Base-by-base conservation (phyloP, 345 rosid genomes). In the Sonneratia caseolaris region DNA sequence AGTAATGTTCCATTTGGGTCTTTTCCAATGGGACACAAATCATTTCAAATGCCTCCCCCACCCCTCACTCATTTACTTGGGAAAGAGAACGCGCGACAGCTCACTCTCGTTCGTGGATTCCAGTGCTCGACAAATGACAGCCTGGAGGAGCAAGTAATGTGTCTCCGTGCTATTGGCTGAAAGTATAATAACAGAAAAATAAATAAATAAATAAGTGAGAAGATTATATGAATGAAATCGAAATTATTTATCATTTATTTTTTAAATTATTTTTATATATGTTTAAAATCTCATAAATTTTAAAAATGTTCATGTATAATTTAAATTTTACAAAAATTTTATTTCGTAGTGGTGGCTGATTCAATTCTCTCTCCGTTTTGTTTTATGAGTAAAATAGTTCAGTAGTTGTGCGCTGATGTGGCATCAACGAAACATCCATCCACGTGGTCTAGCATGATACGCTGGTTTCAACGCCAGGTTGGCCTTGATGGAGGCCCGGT, bases 81-180 rank as follows among this genome's bases (percentile, higher is more conserved):
- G 9, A 40, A 40, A 40, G 43, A 40, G 43, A 40, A 40, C 68
- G 32, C 32, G 1, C 32, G 32, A 27, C 32, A 27, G 32, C 32
- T 27, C 32, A 27, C 32, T 27, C 32, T 27, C 32, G 32, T 27
- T 27, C 32, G 32, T 27, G 32, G 32, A 0, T 27, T 27, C 32
- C 0, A 27, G 32, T 27, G 32, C 32, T 27, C 32, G 32, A 59
- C 64, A 22, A 59, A n/a, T 59, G 14, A 35, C 72, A 70, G 72
- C 72, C 72, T 70, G 72, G 72, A 51, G 59, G 32, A 27, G 32
- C 72, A 64, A 48, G 61, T 13, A 66, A 38, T 37, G 21, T 24
- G 13, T 27, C 72, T 9, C 6, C 8, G 47, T 32, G 40, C 37
- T n/a, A 21, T 45, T 12, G 14, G 59, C 24, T 35, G 51, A 27